Evolutionary conservation across 2,329 filamentous ascomycete genomes (phyloP).

Genomic region (Tolypocladium sp.): DNA sequence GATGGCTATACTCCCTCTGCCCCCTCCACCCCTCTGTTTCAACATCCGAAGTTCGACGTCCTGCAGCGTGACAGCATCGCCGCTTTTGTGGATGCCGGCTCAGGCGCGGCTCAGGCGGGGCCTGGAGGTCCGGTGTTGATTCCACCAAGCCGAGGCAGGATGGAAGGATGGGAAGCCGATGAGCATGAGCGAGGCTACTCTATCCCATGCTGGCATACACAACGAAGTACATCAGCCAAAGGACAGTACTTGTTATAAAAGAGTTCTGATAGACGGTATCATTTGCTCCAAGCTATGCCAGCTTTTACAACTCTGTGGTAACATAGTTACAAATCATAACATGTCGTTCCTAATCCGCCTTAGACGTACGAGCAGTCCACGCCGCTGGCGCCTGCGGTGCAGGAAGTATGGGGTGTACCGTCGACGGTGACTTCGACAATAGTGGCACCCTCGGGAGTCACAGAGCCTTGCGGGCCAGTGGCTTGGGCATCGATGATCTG

Average conservation of each 20-base stretch:
- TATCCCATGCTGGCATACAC: too few species aligned
- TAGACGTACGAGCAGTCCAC: background rate
- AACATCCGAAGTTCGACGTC: too few species aligned
- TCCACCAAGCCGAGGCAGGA: too few species aligned
- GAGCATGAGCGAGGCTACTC: too few species aligned
- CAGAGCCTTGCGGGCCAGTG: background rate
- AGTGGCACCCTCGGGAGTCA: background rate
- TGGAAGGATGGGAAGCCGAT: too few species aligned
- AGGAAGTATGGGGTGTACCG: background rate
- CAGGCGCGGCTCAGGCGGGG: too few species aligned
- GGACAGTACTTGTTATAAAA: background rate
- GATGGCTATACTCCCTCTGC: too few species aligned
- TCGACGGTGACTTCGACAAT: background rate
- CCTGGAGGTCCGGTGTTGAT: too few species aligned
- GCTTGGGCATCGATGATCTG: background rate
- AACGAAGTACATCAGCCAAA: background rate
- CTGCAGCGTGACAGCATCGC: too few species aligned
- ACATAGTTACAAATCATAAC: background rate
- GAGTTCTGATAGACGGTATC: background rate
- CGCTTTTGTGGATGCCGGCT: too few species aligned
- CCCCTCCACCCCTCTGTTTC: too few species aligned
- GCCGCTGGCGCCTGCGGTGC: background rate
- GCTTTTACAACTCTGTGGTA: too few species aligned
- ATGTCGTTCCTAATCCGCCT: background rate
- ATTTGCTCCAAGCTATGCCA: background rate